Conservation (phyloP, 2,329 filamentous ascomycete genomes). For the Gremmenia infestans region DNA sequence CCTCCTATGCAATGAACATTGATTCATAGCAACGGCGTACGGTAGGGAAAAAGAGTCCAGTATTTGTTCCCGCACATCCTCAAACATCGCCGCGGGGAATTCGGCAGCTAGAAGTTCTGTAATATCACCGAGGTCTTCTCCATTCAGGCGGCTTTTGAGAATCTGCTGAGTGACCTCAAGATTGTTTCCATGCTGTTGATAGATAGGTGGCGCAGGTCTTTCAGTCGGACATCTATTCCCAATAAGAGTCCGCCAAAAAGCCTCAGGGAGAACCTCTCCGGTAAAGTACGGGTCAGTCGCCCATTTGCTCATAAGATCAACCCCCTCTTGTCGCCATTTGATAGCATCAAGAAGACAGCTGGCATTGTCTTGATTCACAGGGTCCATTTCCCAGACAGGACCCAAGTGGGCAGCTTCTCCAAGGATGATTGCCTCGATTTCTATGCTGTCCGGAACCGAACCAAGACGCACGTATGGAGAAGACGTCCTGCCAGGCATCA, state of each 20-base stretch:
- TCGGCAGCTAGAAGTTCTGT: background rate
- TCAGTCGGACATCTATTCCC: background rate
- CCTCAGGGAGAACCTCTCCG: background rate
- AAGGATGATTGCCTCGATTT: background rate
- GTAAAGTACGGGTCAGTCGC: background rate
- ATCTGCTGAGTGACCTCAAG: background rate
- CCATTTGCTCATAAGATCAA: background rate
- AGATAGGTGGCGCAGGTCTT: background rate
- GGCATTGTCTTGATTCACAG: background rate
- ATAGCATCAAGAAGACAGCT: background rate
- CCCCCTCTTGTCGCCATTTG: background rate
- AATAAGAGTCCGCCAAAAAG: background rate
- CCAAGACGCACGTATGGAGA: background rate
- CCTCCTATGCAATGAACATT: background rate
- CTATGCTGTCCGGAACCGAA: background rate
- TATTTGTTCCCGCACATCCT: background rate
- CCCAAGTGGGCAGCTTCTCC: background rate
- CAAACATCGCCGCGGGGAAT: background rate
- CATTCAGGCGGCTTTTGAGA: background rate
- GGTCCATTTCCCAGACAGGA: background rate
- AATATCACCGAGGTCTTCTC: background rate
- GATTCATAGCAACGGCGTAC: background rate
- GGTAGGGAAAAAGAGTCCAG: background rate
- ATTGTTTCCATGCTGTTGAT: background rate
- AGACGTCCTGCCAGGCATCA: background rate